A percentile compares a stretch with the other conserved stretches of the same genome.
Conservation (phyloP, 2,329 filamentous ascomycete genomes). For the Taxawa tesnikishii region DNA sequence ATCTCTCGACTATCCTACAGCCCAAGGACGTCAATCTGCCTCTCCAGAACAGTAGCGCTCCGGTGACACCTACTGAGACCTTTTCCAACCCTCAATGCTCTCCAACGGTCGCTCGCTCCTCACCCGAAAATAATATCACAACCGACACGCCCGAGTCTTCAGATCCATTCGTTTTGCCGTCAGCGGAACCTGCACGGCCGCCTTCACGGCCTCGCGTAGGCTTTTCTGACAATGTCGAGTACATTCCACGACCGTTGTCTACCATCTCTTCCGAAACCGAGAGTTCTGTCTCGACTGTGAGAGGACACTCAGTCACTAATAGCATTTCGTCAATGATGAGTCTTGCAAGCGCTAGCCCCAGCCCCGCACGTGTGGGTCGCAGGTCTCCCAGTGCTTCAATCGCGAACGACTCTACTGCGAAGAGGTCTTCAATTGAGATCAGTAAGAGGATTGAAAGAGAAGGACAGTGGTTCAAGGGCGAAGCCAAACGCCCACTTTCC, state of each 20-base stretch:
- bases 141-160: too few relatives aligned
- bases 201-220: slow-evolving; percentile 56
- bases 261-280: slow-evolving; percentile 75
- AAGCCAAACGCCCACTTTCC: slow-evolving; percentile 11
- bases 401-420: slow-evolving; percentile 44
- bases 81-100: not conserved
- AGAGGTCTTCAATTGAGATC: slow-evolving; percentile 21
- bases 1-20: slow-evolving; percentile 58
- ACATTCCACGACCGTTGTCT: slow-evolving; percentile 71
- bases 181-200: slow-evolving; percentile 16
- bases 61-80: slow-evolving; percentile 1
- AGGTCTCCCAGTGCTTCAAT: slow-evolving; percentile 26
- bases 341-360: slow-evolving; percentile 36
- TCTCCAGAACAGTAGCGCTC: slow-evolving; percentile 1
- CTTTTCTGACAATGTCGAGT: slow-evolving; percentile 75
- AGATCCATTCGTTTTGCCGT: too few relatives aligned
- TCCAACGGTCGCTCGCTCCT: too few relatives aligned
- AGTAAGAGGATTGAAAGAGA: slow-evolving; percentile 17
- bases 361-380: slow-evolving; percentile 27
- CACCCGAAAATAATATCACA: too few relatives aligned
- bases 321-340: slow-evolving; percentile 72
- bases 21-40: slow-evolving; percentile 37
- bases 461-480: slow-evolving; percentile 19
- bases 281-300: slow-evolving; percentile 57
- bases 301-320: slow-evolving; percentile 61